Evolutionary conservation across 1,284 basidiomycete genomes (phyloP).

Genomic region (Cryptococcus depauperatus): DNA sequence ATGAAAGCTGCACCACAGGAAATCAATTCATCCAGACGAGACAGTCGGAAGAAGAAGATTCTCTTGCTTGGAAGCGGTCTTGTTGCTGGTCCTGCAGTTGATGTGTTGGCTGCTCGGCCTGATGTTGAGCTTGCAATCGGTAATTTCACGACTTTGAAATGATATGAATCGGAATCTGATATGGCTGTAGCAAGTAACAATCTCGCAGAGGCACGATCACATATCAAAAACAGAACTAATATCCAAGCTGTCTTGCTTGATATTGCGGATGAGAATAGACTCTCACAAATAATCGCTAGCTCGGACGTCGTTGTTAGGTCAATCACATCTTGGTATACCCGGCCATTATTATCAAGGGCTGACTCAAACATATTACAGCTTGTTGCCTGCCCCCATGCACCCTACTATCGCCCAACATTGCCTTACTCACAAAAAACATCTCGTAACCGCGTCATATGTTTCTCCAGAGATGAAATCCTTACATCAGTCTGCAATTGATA

Average conservation of each 20-base stretch:
- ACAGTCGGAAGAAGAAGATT: slow-evolving; percentile 55
- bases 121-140: slow-evolving; percentile 67
- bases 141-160: slow-evolving; percentile 40
- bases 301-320: slow-evolving; percentile 64
- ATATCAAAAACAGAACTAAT: slow-evolving; percentile 53
- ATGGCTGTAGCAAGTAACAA: slow-evolving; percentile 62
- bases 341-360: not conserved
- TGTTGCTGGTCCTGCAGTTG: slow-evolving; percentile 76
- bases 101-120: slow-evolving; percentile 55
- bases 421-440: slow-evolving; percentile 62
- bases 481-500: slow-evolving; percentile 55
- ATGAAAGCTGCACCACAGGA: not conserved
- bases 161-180: not conserved
- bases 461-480: slow-evolving; percentile 69
- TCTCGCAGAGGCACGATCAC: slow-evolving; percentile 53
- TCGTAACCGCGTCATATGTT: slow-evolving; percentile 89
- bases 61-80: slow-evolving; percentile 83
- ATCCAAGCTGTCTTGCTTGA: slow-evolving; percentile 59
- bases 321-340: slow-evolving; percentile 15
- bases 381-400: slow-evolving; percentile 74
- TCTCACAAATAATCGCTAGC: slow-evolving; percentile 53
- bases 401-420: slow-evolving; percentile 67
- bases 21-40: not conserved
- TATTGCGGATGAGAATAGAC: slow-evolving; percentile 51
- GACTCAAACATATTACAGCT: slow-evolving; percentile 45